Evolutionary conservation across 306 rosid genomes (phyloP), one percentile per base, ranked within the genome.

Genomic region (Quercus robur): DNA sequence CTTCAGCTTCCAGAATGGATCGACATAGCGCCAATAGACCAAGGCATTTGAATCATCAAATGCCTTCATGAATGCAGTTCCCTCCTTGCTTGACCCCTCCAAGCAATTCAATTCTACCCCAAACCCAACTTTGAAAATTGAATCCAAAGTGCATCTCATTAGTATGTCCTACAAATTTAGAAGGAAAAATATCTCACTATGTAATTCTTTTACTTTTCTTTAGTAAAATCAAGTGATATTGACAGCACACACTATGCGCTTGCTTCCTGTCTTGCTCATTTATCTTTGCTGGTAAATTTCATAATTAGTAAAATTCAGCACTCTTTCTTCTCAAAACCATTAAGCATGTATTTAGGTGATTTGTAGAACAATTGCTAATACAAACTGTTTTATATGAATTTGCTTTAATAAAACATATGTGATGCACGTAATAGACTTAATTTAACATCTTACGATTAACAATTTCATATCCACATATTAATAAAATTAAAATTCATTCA

Each of bases 81-180:
- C 93, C 30, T 86, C 85, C 80, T 87, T 88, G 72, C 77, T 90
- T 81, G 92, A 82, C 25, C 88, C 90, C 72, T 88, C 97, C 68
- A 90, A 71, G 87, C 93, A 91, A 70, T 91, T 86, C 83, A 91
- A 73, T n/a, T 93, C 94, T n/a, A 89, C 86, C 72, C 98, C 98
- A 78, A 93, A 93, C 67, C 94, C 97, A 76, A 93, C 98, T 85
- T 91, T 86, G 92, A 91, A 88, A 78, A 91, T 93, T 21, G 98
- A 90, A 52, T 93, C 94, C 84, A 93, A 73, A 33, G 94, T 77
- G 83, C 86, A 81, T 78, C 91, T 82, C 94, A 91, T 93, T 44
- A 88, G 80, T 20, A 88, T 28, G 61, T 91, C 93, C 98, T 93
- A 56, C 25, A 9, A 56, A 28, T 31, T 56, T 4, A 75, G 23